Evolutionary conservation across 306 rosid species (phyloP).

Genomic region (Corylus heterophylla): DNA sequence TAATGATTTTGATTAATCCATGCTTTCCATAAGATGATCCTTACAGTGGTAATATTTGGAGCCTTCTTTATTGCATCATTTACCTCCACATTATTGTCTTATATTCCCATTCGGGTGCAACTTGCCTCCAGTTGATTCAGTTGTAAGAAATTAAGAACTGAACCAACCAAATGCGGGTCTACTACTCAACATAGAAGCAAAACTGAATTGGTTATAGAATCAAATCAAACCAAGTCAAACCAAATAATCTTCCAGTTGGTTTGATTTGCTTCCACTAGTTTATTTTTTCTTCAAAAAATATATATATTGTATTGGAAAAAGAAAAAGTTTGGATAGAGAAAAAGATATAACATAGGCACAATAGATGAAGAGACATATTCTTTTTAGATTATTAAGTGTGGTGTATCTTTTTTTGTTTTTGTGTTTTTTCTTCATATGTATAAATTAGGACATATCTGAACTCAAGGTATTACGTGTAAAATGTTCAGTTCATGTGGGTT

Average conservation of each 20-base stretch:
- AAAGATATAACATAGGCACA: not conserved
- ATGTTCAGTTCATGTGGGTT: not conserved
- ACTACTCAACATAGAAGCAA: not conserved
- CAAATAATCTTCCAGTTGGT: not conserved
- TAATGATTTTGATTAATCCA: not conserved
- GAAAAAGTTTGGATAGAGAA: not conserved
- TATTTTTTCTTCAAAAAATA: not conserved
- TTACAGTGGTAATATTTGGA: not conserved
- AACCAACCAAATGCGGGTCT: not conserved
- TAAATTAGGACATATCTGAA: not conserved
- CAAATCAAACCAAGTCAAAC: not conserved
- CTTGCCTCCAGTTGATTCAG: not conserved
- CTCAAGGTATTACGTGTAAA: not conserved
- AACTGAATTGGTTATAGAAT: not conserved
- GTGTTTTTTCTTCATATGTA: not conserved
- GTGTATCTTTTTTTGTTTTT: not conserved
- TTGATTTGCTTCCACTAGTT: not conserved
- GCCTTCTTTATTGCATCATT: not conserved
- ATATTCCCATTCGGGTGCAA: not conserved
- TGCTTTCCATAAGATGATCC: not conserved
- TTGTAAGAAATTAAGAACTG: not conserved
- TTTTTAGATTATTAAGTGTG: not conserved
- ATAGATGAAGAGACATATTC: not conserved
- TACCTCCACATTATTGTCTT: not conserved
- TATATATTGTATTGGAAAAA: not conserved